Percentiles rank a stretch among this genome's conserved stretches.
phyloP scores from a whole-genome alignment of 306 rosid species.

The Glycyrrhiza uralensis region DNA sequence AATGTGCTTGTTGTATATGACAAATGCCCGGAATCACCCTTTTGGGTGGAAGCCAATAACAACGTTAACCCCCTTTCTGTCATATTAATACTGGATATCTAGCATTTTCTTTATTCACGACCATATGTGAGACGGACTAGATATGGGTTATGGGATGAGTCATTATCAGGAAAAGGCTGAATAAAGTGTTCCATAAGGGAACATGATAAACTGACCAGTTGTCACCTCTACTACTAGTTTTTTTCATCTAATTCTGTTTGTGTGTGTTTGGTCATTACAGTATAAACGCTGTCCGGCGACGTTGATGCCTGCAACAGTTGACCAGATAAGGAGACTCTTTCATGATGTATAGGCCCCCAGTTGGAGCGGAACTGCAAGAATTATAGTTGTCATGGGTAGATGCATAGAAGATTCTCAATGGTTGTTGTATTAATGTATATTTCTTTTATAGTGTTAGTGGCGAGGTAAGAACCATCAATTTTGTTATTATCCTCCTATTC shows the following conservation, averaged over 20 bases:
- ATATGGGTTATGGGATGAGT: background rate
- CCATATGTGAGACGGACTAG: background rate
- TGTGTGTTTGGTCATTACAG: constrained; percentile 37
- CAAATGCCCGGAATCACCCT: background rate
- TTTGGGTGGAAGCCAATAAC: background rate
- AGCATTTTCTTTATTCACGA: background rate
- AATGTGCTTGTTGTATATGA: background rate
- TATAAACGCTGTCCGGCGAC: constrained; percentile 92
- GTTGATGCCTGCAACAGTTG: constrained; percentile 66
- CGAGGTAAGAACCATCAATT: background rate
- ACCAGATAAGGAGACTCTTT: constrained; percentile 88
- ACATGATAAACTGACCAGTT: background rate
- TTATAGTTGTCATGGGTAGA: background rate
- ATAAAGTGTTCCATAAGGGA: background rate
- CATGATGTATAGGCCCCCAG: constrained; percentile 66
- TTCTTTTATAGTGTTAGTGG: background rate
- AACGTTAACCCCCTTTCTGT: background rate
- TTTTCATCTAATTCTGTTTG: background rate
- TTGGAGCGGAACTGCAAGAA: background rate
- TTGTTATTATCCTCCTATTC: background rate
- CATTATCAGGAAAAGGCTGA: background rate
- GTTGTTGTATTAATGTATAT: background rate
- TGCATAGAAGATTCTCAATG: background rate
- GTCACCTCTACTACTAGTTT: background rate
- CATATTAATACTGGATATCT: background rate